Evolutionary conservation across 2,329 filamentous ascomycete species (phyloP).

Genomic region (Microcera coccophila): DNA sequence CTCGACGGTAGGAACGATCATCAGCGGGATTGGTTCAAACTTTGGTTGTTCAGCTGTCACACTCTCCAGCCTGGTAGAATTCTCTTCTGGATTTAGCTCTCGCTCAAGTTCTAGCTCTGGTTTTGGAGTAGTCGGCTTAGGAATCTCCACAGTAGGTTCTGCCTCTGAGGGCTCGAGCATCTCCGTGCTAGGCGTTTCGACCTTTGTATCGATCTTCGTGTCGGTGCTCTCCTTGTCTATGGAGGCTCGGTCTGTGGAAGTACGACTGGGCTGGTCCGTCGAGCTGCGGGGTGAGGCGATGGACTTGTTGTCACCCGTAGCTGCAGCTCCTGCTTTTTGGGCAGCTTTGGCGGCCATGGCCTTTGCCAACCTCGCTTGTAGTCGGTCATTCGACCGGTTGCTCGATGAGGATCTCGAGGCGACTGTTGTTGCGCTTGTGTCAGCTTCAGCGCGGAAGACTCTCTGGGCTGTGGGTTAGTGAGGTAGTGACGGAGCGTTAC

Average conservation of each 20-base stretch:
- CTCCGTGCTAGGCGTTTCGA: conserved; percentile 11
- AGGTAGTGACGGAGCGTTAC: not conserved
- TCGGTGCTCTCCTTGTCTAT: conserved; percentile 22
- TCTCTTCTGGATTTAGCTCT: not conserved
- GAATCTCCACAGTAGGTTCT: conserved; percentile 2
- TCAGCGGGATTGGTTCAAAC: not conserved
- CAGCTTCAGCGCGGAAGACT: not conserved
- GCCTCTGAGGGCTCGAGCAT: conserved; percentile 2
- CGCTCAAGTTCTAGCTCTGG: not conserved
- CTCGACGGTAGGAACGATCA: not conserved
- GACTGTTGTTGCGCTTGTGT: conserved; percentile 5
- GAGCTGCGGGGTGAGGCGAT: conserved; percentile 34
- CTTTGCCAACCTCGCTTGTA: conserved; percentile 86
- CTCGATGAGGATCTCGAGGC: conserved; percentile 63
- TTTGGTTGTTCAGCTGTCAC: not conserved
- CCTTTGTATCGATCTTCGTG: conserved; percentile 1
- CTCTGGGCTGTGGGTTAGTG: not conserved
- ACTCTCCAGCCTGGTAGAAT: not conserved
- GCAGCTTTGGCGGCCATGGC: conserved; percentile 71
- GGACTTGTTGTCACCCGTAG: conserved; percentile 38
- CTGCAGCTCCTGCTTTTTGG: conserved; percentile 28
- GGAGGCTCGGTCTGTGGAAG: conserved; percentile 29
- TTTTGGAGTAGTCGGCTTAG: conserved; percentile 3
- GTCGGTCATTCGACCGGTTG: conserved; percentile 66
- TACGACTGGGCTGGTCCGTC: conserved; percentile 30